Evolutionary conservation across 1,284 basidiomycete species (phyloP).

Genomic region (Sphagnurus paluster): DNA sequence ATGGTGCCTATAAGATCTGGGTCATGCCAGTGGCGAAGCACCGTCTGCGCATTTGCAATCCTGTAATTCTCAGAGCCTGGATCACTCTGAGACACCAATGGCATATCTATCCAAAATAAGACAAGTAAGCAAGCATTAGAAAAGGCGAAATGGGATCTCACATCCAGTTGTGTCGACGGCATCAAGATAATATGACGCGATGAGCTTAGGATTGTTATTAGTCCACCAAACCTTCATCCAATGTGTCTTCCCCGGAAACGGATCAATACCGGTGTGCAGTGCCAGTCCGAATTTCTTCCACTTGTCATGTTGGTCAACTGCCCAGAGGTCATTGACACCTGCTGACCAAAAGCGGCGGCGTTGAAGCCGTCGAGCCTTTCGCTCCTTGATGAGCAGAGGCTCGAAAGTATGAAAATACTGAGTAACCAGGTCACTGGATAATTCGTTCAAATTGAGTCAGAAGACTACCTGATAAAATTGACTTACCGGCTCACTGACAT

Average conservation of each 20-base stretch:
- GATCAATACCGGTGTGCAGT: constrained; percentile 36
- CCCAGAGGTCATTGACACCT: constrained; percentile 32
- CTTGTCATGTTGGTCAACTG: constrained; percentile 42
- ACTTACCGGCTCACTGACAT: too few species aligned
- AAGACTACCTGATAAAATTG: too few species aligned
- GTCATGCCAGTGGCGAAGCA: constrained; percentile 22
- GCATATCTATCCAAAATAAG: constrained; percentile 1
- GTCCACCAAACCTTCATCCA: constrained; percentile 44
- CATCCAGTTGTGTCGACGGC: background rate
- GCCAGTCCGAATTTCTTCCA: constrained; percentile 37
- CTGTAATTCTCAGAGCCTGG: constrained; percentile 6
- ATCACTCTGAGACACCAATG: constrained; percentile 9
- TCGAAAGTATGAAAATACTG: too few species aligned
- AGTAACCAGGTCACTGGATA: too few species aligned
- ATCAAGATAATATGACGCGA: constrained; percentile 29
- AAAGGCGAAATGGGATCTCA: background rate
- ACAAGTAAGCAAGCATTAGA: background rate
- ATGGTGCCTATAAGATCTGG: constrained; percentile 27
- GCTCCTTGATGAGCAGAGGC: constrained; percentile 3
- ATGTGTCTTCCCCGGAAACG: constrained; percentile 27
- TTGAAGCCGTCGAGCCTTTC: constrained; percentile 15
- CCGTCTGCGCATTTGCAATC: constrained; percentile 8
- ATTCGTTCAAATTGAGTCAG: too few species aligned
- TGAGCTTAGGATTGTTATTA: constrained; percentile 35
- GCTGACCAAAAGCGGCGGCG: constrained; percentile 27